These are phyloP conservation scores for Nicotiana obtusifolia DNA, from an alignment of 257 asterid species.

Conservation along the genomic window DNA sequence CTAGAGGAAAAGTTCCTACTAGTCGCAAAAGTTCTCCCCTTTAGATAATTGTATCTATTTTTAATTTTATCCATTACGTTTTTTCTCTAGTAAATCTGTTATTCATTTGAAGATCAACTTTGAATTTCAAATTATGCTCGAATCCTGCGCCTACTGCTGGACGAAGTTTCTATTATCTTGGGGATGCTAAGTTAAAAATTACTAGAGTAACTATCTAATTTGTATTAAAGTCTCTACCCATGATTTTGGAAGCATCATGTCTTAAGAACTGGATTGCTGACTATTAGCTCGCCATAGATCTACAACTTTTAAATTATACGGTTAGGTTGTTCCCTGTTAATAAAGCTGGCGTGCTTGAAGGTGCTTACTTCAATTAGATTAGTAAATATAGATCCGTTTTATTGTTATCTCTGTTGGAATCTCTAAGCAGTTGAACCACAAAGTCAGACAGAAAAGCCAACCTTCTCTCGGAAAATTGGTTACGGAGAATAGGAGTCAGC, in stretches of 20 bases:
- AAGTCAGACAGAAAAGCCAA: neutral
- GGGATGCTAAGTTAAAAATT: neutral
- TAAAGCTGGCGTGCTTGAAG: neutral
- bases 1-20: no score
- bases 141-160: neutral
- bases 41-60: no score
- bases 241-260: neutral
- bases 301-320: neutral
- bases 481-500: no score
- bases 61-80: neutral
- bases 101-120: neutral
- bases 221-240: neutral
- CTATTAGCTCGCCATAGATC: neutral
- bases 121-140: neutral
- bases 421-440: no score
- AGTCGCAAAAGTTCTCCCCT: no score
- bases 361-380: neutral
- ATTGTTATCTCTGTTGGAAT: no score
- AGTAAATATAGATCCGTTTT: neutral
- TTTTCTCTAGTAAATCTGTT: neutral
- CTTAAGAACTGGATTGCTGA: neutral
- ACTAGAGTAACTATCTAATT: no score
- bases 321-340: neutral
- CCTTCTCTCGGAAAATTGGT: no score
- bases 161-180: neutral